Evolutionary conservation across 768 basidiomycete genomes (phyloP).

Genomic region (Lactarius indigo): DNA sequence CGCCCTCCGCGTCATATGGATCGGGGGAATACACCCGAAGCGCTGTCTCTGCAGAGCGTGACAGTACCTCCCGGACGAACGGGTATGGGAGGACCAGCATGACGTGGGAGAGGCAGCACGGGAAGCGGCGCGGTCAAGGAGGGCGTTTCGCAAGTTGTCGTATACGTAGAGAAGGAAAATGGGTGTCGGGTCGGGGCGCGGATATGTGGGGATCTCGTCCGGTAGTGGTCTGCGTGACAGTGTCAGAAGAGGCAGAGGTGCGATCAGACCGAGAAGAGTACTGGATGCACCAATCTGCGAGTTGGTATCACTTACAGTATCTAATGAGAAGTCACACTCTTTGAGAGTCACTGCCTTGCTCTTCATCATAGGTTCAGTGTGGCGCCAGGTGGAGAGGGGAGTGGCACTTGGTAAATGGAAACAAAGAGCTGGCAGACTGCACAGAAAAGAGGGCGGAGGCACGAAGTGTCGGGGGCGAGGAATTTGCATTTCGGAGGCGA

Average conservation of each 20-base stretch:
- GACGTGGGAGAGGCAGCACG: slow-evolving; percentile 33
- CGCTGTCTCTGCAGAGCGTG: slow-evolving; percentile 72
- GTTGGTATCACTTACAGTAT: no score
- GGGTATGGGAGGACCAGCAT: slow-evolving; percentile 29
- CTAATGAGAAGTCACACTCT: no score
- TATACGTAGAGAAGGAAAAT: slow-evolving; percentile 91
- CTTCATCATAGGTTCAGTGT: no score
- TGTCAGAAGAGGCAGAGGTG: not conserved
- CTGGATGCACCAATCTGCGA: slow-evolving; percentile 97
- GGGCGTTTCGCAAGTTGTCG: slow-evolving; percentile 83
- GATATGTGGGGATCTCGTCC: slow-evolving; percentile 86
- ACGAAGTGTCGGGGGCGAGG: no score
- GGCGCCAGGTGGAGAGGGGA: no score
- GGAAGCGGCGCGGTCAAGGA: slow-evolving; percentile 60
- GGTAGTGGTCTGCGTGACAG: slow-evolving; percentile 60
- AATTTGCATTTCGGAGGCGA: no score
- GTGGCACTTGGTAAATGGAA: no score
- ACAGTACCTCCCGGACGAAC: slow-evolving; percentile 61
- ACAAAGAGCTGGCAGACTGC: no score
- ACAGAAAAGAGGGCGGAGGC: no score
- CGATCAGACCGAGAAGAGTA: slow-evolving; percentile 31
- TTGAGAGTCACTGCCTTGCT: no score
- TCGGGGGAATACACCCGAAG: slow-evolving; percentile 69
- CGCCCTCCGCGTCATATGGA: slow-evolving; percentile 60
- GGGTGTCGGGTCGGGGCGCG: slow-evolving; percentile 82